These are phyloP conservation scores for Diaporthe citrichinensis DNA, from an alignment of 2,329 filamentous ascomycete genomes.

Conservation along the genomic window DNA sequence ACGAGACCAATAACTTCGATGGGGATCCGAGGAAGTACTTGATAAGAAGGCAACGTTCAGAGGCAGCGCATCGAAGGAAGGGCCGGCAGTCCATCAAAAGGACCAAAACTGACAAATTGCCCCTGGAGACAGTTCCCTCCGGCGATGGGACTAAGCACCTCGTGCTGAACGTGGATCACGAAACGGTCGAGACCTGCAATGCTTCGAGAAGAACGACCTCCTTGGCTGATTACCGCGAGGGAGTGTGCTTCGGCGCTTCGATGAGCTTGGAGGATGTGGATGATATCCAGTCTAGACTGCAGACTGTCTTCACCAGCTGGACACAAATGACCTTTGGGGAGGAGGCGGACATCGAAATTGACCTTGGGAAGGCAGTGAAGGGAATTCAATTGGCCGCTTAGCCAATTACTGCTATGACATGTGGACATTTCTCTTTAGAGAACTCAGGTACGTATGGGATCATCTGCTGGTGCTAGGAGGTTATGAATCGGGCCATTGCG, in stretches of 20 bases:
- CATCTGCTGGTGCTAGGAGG: neutral
- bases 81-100: constrained; percentile 43
- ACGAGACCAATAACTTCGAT: constrained; percentile 2
- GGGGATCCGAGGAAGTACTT: constrained; percentile 41
- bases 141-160: constrained; percentile 40
- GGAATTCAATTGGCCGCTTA: constrained; percentile 20
- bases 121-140: constrained; percentile 45
- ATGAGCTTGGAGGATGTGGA: constrained; percentile 32
- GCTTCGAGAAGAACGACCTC: neutral
- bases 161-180: constrained; percentile 37
- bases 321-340: constrained; percentile 16
- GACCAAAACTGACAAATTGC: constrained; percentile 45
- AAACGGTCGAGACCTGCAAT: constrained; percentile 20
- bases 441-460: neutral
- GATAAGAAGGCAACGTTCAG: constrained; percentile 44
- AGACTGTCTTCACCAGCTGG: constrained; percentile 29
- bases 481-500: neutral
- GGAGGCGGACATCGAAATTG: constrained; percentile 19
- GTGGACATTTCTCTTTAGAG: neutral
- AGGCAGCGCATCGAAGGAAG: constrained; percentile 33
- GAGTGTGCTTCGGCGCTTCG: neutral
- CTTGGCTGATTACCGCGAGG: neutral
- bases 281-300: constrained; percentile 32
- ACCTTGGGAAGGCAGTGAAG: constrained; percentile 33
- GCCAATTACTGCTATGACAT: neutral